These are phyloP conservation scores for Clavispora carvajalis DNA, from an alignment of 805 yeast species.

Conservation along the genomic window DNA sequence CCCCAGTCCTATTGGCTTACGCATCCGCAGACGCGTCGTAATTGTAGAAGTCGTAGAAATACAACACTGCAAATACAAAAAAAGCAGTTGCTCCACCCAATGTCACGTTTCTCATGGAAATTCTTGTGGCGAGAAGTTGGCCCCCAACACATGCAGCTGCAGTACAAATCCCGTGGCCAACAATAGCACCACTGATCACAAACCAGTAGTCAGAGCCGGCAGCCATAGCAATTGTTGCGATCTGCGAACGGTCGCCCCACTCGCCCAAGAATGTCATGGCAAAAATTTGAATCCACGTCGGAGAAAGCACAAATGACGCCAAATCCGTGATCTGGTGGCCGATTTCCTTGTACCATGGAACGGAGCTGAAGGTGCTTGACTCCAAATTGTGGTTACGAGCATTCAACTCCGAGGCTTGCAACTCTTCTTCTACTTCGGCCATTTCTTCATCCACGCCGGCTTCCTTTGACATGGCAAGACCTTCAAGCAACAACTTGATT, in stretches of 20 bases:
- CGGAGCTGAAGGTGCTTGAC: conserved; percentile 2
- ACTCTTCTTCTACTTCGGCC: conserved; percentile 95
- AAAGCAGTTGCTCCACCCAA: conserved; percentile 88
- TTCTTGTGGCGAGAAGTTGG: conserved; percentile 77
- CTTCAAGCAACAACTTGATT: conserved; percentile 69
- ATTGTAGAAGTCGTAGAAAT: conserved; percentile 61
- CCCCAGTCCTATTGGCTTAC: background rate
- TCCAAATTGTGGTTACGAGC: conserved; percentile 53
- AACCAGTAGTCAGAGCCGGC: conserved; percentile 91
- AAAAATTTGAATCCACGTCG: conserved; percentile 90
- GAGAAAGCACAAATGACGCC: conserved; percentile 66
- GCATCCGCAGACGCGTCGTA: conserved; percentile 12
- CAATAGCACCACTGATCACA: conserved; percentile 81
- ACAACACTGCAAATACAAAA: conserved; percentile 73
- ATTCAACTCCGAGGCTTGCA: conserved; percentile 58
- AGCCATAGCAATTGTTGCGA: conserved; percentile 97
- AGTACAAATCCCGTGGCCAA: conserved; percentile 88
- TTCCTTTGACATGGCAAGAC: conserved; percentile 70
- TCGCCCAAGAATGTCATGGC: conserved; percentile 95
- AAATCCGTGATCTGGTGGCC: conserved; percentile 47
- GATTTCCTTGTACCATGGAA: conserved; percentile 21
- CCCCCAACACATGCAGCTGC: conserved; percentile 93
- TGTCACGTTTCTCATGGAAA: conserved; percentile 88
- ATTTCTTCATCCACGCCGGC: conserved; percentile 91
- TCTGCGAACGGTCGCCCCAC: conserved; percentile 99